phyloP scores from a whole-genome alignment of 1,139 yeast genomes.

The Scheffersomyces segobiensis region DNA sequence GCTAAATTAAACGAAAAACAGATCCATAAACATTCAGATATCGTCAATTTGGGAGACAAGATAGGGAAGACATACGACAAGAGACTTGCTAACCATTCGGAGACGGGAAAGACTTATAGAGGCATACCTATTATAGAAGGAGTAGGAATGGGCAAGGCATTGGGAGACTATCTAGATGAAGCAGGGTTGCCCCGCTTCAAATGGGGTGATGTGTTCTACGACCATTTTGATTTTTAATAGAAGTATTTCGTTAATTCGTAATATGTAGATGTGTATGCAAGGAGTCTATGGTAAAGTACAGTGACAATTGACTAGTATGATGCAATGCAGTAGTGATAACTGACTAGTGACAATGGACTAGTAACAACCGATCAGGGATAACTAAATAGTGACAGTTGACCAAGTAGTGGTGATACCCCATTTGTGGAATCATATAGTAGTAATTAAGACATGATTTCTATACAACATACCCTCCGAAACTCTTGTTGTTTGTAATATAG shows the following conservation, averaged over 20 bases:
- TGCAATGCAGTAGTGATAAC: background rate
- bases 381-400: no score
- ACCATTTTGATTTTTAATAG: constrained; percentile 18
- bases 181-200: constrained; percentile 22
- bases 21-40: constrained; percentile 37
- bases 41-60: constrained; percentile 21
- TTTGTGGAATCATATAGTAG: no score
- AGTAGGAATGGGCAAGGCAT: constrained; percentile 29
- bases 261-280: background rate
- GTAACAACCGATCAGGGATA: background rate
- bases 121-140: constrained; percentile 30
- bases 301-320: background rate
- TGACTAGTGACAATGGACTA: background rate
- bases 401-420: no score
- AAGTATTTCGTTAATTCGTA: background rate
- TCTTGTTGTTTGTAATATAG: constrained; percentile 34
- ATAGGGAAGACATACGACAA: constrained; percentile 4
- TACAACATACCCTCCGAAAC: constrained; percentile 43
- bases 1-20: constrained; percentile 15
- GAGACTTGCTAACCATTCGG: constrained; percentile 4
- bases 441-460: constrained; percentile 6
- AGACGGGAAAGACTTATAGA: constrained; percentile 6
- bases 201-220: constrained; percentile 32
- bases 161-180: constrained; percentile 33
- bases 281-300: background rate